Base-by-base conservation (phyloP, 306 rosid species). In the Hylodesmum podocarpum region DNA sequence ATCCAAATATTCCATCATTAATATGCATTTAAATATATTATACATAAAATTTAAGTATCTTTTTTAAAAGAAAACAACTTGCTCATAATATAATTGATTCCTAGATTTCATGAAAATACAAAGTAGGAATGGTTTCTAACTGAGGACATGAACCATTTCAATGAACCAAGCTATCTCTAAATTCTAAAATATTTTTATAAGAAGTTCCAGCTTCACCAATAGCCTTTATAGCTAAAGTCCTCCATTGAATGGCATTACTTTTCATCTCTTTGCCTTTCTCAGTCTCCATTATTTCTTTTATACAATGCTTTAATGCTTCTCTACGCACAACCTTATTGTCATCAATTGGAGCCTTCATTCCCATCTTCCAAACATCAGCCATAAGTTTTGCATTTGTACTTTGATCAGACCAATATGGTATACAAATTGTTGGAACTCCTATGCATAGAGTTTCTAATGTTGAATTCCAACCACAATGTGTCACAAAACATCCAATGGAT, bases 401-500 rank as follows among this genome's bases (percentile, higher is more conserved):
- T 15, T 75, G 72, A 37, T 75, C 79, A 6, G 79, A 75, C 62
- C 61, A 62, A 31, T 46, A 43, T 29, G 79, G 79, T 8, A 75
- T 46, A 19, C 37, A 27, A 62, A 75, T 6, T 8, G 12, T 14
- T 1, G 79, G 79, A n/a, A 75, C 79, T 61, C 79, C 79, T 75
- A 75, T 61, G 11, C 63, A 62, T 31, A 75, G 62, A 19, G 79
- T 55, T 75, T 75, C 79, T 18, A 62, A 33, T 33, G 79, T 75
- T 0, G 79, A 75, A n/a, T 75, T 75, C 79, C 79, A 75, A 31
- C 79, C 79, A 62, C 50, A 62, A 46, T 75, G 79, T 46, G 79
- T 75, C 6, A 75, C 50, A 62, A 75, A 75, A 4, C 79, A 75
- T 4, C 71, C 72, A 21, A 75, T 24, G 8, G 72, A 49, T 6